A percentile compares a stretch with the other conserved stretches of the same genome.
phyloP scores from a whole-genome alignment of 768 basidiomycete genomes.

The Porpolomopsis calyptriformis region DNA sequence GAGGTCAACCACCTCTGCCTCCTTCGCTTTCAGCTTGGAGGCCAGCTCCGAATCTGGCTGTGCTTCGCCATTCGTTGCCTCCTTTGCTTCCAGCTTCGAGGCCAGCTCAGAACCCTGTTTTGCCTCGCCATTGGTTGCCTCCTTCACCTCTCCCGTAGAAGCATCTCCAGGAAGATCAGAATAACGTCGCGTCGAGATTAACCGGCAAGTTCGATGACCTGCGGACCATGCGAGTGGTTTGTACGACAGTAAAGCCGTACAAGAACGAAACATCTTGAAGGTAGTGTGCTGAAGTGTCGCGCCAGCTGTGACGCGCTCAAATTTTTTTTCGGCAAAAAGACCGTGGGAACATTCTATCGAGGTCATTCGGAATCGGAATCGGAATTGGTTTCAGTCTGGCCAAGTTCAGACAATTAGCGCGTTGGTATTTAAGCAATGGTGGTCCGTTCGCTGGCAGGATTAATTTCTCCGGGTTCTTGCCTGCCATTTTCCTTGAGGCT shows the following conservation, averaged over 20 bases:
- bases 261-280: conserved; percentile 47
- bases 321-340: background rate
- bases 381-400: too few species aligned
- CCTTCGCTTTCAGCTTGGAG: conserved; percentile 69
- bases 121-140: conserved; percentile 11
- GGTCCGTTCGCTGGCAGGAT: too few species aligned
- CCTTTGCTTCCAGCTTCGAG: conserved; percentile 16
- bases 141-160: conserved; percentile 18
- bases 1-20: conserved; percentile 72
- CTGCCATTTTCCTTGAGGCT: too few species aligned
- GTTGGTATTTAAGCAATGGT: too few species aligned
- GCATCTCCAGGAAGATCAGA: conserved; percentile 36
- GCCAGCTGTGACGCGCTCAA: background rate
- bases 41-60: conserved; percentile 23
- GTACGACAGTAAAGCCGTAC: conserved; percentile 46
- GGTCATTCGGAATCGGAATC: background rate
- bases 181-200: conserved; percentile 37
- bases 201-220: conserved; percentile 16
- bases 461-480: too few species aligned
- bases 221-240: conserved; percentile 33
- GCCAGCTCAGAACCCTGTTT: too few species aligned
- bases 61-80: conserved; percentile 19
- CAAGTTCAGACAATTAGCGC: too few species aligned
- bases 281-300: conserved; percentile 29
- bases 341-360: conserved; percentile 1